phyloP scores from a whole-genome alignment of 2,329 filamentous ascomycete genomes.

The Phialophora tarda region DNA sequence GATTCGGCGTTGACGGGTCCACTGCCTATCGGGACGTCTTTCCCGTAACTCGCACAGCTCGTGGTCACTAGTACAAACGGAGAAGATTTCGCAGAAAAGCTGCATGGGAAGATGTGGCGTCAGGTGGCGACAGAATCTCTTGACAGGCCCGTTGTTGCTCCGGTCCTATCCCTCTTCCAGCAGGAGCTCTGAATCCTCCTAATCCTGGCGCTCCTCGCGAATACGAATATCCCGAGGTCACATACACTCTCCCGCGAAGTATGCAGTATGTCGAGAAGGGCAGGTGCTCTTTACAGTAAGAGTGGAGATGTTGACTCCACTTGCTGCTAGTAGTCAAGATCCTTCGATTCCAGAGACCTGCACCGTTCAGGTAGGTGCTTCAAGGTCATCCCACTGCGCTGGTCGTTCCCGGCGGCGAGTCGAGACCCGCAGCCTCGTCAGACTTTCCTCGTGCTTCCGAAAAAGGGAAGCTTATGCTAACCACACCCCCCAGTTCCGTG shows the following conservation, averaged over 20 bases:
- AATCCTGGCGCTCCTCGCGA: background rate
- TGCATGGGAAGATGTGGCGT: background rate
- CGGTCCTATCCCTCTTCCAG: too few species aligned
- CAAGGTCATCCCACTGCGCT: background rate
- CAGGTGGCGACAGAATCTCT: background rate
- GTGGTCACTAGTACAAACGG: background rate
- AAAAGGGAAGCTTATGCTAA: slow-evolving; percentile 18
- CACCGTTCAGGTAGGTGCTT: background rate
- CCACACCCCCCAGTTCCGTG: slow-evolving; percentile 5
- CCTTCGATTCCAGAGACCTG: background rate
- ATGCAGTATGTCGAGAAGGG: slow-evolving; percentile 6
- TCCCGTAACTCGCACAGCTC: background rate
- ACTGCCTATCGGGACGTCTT: background rate
- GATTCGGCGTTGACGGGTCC: background rate
- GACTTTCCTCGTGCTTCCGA: slow-evolving; percentile 3
- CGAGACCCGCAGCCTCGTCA: slow-evolving; percentile 17
- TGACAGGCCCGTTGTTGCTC: background rate
- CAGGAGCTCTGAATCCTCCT: background rate
- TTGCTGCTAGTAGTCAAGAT: background rate
- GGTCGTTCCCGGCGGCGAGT: slow-evolving; percentile 14
- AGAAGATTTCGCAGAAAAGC: background rate
- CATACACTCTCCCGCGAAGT: background rate
- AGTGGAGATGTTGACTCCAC: background rate
- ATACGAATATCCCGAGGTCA: background rate
- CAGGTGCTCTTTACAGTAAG: slow-evolving; percentile 10